Conservation (phyloP, 129 eudicot species). For the Cynara cardunculus region DNA sequence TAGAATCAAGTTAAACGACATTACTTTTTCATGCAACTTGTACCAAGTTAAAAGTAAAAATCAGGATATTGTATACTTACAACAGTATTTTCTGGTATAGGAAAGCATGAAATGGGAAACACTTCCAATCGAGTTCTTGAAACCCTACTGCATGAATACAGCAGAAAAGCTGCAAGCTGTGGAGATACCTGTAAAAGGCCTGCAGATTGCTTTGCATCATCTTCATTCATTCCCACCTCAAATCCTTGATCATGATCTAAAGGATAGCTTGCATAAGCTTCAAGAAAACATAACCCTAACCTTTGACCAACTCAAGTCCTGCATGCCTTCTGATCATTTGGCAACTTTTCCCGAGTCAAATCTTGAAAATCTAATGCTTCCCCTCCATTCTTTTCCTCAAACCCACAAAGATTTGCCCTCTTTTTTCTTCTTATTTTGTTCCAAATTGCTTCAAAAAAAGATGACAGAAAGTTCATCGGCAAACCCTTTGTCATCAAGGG, state of each 20-base stretch:
- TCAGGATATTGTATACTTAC: background rate
- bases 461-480: conserved; percentile 5
- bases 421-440: conserved; percentile 78
- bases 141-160: conserved; percentile 51
- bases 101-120: conserved; percentile 91
- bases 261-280: conserved; percentile 26
- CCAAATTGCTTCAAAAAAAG: conserved; percentile 53
- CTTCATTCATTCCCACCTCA: conserved; percentile 35
- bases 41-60: too few relatives aligned
- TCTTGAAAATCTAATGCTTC: conserved; percentile 23
- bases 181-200: conserved; percentile 63
- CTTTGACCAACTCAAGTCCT: conserved; percentile 35
- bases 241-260: conserved; percentile 40
- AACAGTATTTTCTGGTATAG: conserved; percentile 24
- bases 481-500: conserved; percentile 4
- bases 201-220: conserved; percentile 56
- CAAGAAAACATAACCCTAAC: conserved; percentile 36
- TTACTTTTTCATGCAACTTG: too few relatives aligned
- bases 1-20: too few relatives aligned
- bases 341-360: conserved; percentile 57
- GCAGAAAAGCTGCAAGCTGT: conserved; percentile 52
- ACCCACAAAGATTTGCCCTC: conserved; percentile 48
- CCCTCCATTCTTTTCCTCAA: conserved; percentile 40
- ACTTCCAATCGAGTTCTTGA: conserved; percentile 40
- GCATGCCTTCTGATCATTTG: conserved; percentile 32